phyloP scores from a whole-genome alignment of 2,329 filamentous ascomycete species.

The Ustilaginoidea virens region DNA sequence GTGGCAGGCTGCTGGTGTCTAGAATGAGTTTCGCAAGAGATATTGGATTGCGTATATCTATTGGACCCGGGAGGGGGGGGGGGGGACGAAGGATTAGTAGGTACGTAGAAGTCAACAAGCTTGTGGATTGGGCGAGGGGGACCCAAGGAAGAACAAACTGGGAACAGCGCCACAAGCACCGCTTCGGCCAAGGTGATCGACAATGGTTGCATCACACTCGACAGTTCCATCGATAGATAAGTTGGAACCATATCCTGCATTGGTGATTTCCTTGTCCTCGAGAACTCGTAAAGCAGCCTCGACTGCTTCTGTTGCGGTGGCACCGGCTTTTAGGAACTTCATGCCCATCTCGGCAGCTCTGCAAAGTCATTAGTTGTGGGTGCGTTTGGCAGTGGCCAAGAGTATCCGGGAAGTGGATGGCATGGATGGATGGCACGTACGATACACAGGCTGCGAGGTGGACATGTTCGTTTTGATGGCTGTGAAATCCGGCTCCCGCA shows the following conservation, averaged over 20 bases:
- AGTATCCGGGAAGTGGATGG: neutral
- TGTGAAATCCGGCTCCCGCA: slow-evolving; percentile 90
- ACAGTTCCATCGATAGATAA: slow-evolving; percentile 79
- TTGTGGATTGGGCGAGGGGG: too few species aligned
- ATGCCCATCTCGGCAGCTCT: slow-evolving; percentile 79
- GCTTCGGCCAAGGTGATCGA: slow-evolving; percentile 81
- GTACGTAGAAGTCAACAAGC: too few species aligned
- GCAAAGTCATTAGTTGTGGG: slow-evolving; percentile 1
- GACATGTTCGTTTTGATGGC: slow-evolving; percentile 64
- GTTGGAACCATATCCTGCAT: slow-evolving; percentile 92
- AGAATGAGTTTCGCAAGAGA: slow-evolving; percentile 72
- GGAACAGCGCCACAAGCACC: slow-evolving; percentile 85
- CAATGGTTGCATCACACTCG: slow-evolving; percentile 86
- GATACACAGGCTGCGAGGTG: slow-evolving; percentile 80
- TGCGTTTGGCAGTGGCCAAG: neutral
- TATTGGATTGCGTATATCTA: slow-evolving; percentile 91
- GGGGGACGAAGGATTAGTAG: too few species aligned
- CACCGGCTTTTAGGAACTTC: slow-evolving; percentile 63
- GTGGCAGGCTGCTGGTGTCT: slow-evolving; percentile 55
- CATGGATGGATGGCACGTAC: slow-evolving; percentile 35
- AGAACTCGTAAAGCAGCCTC: slow-evolving; percentile 77
- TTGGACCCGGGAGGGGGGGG: too few species aligned
- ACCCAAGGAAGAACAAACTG: slow-evolving; percentile 49
- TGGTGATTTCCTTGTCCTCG: slow-evolving; percentile 91
- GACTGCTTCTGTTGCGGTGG: slow-evolving; percentile 71